These are phyloP conservation scores for Candida gorgasii DNA, from an alignment of 805 yeast genomes.

Conservation along the genomic window DNA sequence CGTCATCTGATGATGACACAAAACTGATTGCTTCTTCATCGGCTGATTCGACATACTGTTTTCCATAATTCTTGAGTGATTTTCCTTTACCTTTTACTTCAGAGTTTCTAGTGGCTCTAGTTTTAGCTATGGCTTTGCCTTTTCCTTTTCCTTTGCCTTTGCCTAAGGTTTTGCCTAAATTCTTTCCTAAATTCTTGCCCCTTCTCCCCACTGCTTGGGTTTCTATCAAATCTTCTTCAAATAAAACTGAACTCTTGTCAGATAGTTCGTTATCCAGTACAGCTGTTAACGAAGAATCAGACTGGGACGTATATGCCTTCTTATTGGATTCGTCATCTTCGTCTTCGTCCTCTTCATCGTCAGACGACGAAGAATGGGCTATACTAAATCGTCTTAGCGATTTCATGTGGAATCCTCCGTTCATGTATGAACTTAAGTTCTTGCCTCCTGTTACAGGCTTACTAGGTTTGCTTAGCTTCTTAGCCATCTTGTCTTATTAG, in stretches of 20 bases:
- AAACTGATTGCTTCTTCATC: slow-evolving; percentile 9
- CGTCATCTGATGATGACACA: slow-evolving; percentile 23
- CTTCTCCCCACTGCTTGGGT: not conserved
- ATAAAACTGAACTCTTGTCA: slow-evolving; percentile 9
- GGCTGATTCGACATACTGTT: not conserved
- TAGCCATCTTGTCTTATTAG: not conserved
- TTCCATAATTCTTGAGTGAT: slow-evolving; percentile 6
- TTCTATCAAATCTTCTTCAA: slow-evolving; percentile 4
- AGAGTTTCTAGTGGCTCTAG: not conserved
- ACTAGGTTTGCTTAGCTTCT: slow-evolving; percentile 5
- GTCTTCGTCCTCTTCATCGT: slow-evolving; percentile 9
- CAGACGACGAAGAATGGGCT: slow-evolving; percentile 32
- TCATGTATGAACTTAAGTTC: slow-evolving; percentile 27
- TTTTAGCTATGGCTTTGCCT: slow-evolving; percentile 10
- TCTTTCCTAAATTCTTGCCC: not conserved
- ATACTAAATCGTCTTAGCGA: slow-evolving; percentile 32
- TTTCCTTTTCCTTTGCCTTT: slow-evolving; percentile 6
- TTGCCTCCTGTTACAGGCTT: slow-evolving; percentile 30
- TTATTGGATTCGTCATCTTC: slow-evolving; percentile 2
- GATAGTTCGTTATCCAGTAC: slow-evolving; percentile 30
- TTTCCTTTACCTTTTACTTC: slow-evolving; percentile 6
- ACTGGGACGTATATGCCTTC: slow-evolving; percentile 20
- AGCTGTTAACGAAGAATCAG: slow-evolving; percentile 44
- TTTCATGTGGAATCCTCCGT: slow-evolving; percentile 14
- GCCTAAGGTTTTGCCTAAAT: slow-evolving; percentile 3